Evolutionary conservation across 345 rosid species (phyloP).

Genomic region (Lepidium didymum): DNA sequence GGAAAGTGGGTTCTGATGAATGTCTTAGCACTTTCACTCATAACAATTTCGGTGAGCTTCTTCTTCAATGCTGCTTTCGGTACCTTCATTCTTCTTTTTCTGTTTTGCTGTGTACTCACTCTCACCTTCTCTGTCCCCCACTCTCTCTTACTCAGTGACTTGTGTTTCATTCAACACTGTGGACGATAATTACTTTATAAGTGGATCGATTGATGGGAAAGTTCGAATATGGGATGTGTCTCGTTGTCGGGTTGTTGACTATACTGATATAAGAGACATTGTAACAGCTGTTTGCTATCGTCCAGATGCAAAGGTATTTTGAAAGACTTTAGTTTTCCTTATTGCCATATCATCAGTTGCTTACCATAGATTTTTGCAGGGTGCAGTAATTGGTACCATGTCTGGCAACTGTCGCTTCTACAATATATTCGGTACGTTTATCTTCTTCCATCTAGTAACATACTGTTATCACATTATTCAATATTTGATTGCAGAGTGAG

Average conservation of each 20-base stretch:
- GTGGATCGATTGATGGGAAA: constrained; percentile 67
- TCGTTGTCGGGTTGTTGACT: constrained; percentile 49
- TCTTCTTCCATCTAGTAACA: neutral
- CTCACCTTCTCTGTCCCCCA: neutral
- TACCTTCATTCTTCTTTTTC: neutral
- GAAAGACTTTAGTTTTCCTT: neutral
- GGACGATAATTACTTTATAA: constrained; percentile 51
- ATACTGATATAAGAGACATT: constrained; percentile 49
- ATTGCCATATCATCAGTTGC: neutral
- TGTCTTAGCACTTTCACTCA: constrained; percentile 51
- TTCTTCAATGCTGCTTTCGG: neutral
- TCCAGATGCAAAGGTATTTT: constrained; percentile 56
- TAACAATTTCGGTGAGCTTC: constrained; percentile 49
- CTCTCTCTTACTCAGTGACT: constrained; percentile 39
- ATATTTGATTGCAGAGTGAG: neutral
- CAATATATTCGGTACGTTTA: constrained; percentile 39
- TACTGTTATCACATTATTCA: neutral
- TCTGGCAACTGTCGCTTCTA: constrained; percentile 55
- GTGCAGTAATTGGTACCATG: constrained; percentile 60
- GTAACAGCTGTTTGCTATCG: constrained; percentile 62
- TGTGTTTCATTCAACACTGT: constrained; percentile 54
- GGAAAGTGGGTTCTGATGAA: constrained; percentile 49
- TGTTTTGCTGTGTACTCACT: neutral
- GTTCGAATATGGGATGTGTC: constrained; percentile 73
- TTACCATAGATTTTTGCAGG: constrained; percentile 34